Base-by-base conservation (phyloP, 1,284 basidiomycete species). In the Cryptococcus sp. region DNA sequence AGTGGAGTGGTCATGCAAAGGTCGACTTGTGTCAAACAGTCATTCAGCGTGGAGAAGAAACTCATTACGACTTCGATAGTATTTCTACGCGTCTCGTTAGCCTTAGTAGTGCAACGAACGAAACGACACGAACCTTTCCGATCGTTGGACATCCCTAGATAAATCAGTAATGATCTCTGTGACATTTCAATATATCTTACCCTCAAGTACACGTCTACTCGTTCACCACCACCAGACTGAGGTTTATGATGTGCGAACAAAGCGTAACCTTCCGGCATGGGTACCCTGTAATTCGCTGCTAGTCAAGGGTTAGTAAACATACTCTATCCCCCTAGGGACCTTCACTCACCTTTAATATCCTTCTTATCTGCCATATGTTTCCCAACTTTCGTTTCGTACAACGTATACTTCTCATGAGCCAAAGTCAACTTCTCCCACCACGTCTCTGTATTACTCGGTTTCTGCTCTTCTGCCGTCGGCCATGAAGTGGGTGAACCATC, bases 21-120 rank as follows among this genome's bases (percentile, higher is more conserved):
- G 49, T 52, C 52, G 59, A 14, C 43, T 49, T 2, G 59, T 60
- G 55, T 73, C 66, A 49, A 72, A 64, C 2, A 74, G 58, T 70
- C 70, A 74, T 2, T 55, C 57, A 0, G 64, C 70, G 49, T 74
- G 72, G 0, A 55, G 58, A 2, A 60, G 41, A 55, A 72, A 71
- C 52, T 74, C 71, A 6, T 53, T 44, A 3, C 61, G 49, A 53
- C 62, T 64, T 53, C 65, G 54, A 46, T 66, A 64, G 53, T 65
- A 49, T 36, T 42, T 46, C 36, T 34, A 46, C 38, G 44, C 8
- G 44, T 30, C 8, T 13, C 11, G 41, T 2, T 51, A 57, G 4
- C 14, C 23, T 52, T 43, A 34, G 50, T 41, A 10, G 11, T 14
- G 49, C 7, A n/a, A 10, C 23, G 31, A 11, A 11, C 15, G 33